These are phyloP conservation scores for Pharus latifolius DNA, from an alignment of 176 grass and related monocot species.

Conservation along the genomic window DNA sequence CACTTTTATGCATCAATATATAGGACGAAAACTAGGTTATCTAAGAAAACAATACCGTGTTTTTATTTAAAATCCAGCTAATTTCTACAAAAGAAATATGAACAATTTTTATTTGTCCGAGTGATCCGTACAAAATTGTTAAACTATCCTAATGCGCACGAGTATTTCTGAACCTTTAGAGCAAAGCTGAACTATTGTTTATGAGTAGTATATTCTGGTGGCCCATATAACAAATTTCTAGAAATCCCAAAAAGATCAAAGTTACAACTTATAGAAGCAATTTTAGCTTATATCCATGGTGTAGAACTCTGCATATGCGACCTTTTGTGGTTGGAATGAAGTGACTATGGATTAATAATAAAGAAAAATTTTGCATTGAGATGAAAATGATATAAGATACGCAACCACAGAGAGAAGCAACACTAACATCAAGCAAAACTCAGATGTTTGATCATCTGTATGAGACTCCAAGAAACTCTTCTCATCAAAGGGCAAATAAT, in stretches of 20 bases:
- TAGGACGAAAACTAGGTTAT: too few relatives aligned
- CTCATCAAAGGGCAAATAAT: conserved; percentile 19
- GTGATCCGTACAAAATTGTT: too few relatives aligned
- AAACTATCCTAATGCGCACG: too few relatives aligned
- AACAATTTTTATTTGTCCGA: too few relatives aligned
- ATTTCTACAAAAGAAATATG: too few relatives aligned
- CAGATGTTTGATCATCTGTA: conserved; percentile 27
- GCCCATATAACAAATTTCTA: background rate
- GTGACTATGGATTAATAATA: background rate
- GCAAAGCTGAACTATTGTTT: too few relatives aligned
- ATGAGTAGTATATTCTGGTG: too few relatives aligned
- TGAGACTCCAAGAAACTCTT: conserved; percentile 5
- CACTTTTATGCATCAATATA: too few relatives aligned
- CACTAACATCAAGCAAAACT: conserved; percentile 43
- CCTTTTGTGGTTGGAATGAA: background rate
- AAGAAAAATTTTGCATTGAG: background rate
- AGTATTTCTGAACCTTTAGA: too few relatives aligned
- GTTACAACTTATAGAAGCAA: background rate
- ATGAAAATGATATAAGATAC: background rate
- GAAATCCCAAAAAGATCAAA: background rate
- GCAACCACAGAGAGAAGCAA: background rate
- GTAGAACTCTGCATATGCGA: background rate
- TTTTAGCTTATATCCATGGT: background rate
- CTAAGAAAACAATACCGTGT: too few relatives aligned
- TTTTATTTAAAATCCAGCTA: too few relatives aligned